Base-by-base conservation (phyloP, 73 alveolate genomes). In the Chromera velia region DNA sequence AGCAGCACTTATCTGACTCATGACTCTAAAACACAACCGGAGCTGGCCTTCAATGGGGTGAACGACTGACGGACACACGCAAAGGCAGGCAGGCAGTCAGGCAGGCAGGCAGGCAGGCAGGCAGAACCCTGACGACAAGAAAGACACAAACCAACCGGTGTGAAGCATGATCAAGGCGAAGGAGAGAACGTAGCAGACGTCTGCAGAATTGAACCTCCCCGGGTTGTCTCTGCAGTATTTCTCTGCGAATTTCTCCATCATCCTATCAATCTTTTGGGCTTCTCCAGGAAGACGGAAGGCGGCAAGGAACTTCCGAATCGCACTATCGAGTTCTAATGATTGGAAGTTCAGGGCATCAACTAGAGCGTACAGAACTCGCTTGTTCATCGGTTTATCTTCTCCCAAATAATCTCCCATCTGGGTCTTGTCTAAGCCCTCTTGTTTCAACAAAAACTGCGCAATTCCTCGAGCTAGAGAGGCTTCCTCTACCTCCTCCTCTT, bases 251-350 rank as follows among this genome's bases (percentile, higher is more conserved):
- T 88, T 94, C 88, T 92, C 96, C 95, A 94, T 89, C 70, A 94
- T 90, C 55, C 98, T 87, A 76, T 94, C 98, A 13, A 94, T 94
- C 76, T 94, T 91, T 89, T 94, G 95, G 29, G 86, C 86, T 90
- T 94, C 98, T 46, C 98, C 94, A 33, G 98, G 98, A 28, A 94
- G 88, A 70, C 96, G 93, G 90, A 94, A 94, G 76, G 92, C 91
- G n/a, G 97, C 82, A 70, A 94, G 95, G 86, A 94, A 87, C 32
- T 66, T 83, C 80, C 93, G 89, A 80, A 94, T 67, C 9, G 98
- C 91, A 13, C 88, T 90, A n/a, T 92, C 93, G 34, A 90, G 88
- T 66, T 86, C 84, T 55, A n/a, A 55, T 17, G 31, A 55, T 55
- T 74, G 85, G 82, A 90, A 94, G 86, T 91, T 91, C 77, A 85